Evolutionary conservation across 169 alveolate genomes (phyloP).

Genomic region (Cyclospora cayetanensis): DNA sequence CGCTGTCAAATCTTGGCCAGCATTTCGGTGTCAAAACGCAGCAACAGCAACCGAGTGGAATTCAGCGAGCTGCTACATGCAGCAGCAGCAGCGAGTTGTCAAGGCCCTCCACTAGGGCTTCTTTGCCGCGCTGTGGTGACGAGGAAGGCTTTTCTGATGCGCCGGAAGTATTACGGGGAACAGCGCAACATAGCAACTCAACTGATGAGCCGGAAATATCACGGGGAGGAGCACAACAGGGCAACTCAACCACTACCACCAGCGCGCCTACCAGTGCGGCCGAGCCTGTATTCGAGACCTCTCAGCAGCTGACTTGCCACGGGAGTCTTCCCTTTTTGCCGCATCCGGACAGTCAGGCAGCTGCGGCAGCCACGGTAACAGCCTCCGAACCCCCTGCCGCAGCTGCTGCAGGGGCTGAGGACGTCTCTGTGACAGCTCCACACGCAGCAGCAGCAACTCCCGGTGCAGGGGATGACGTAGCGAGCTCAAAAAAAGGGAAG

Average conservation of each 20-base stretch:
- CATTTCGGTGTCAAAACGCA: constrained; percentile 32
- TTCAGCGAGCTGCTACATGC: not conserved
- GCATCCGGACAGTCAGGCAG: not conserved
- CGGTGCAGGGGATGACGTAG: constrained; percentile 10
- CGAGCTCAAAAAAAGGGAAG: not conserved
- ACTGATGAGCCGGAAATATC: no score
- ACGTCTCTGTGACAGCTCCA: constrained; percentile 7
- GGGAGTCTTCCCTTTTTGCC: not conserved
- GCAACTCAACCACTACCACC: not conserved
- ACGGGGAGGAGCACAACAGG: no score
- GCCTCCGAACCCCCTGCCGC: constrained; percentile 28
- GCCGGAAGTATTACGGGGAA: no score
- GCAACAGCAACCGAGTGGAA: not conserved
- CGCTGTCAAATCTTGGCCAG: constrained; percentile 22
- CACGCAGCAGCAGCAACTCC: constrained; percentile 36
- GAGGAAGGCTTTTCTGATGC: no score
- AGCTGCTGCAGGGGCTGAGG: not conserved
- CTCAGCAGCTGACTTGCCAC: not conserved
- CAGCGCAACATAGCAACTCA: no score
- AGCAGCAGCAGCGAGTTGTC: constrained; percentile 37
- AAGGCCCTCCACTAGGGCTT: not conserved
- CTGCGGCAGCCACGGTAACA: constrained; percentile 46
- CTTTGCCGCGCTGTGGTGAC: no score
- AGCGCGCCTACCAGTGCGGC: not conserved
- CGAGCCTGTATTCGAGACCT: no score